Conservation (phyloP, 768 basidiomycete species). For the Boletus subcaerulescens region DNA sequence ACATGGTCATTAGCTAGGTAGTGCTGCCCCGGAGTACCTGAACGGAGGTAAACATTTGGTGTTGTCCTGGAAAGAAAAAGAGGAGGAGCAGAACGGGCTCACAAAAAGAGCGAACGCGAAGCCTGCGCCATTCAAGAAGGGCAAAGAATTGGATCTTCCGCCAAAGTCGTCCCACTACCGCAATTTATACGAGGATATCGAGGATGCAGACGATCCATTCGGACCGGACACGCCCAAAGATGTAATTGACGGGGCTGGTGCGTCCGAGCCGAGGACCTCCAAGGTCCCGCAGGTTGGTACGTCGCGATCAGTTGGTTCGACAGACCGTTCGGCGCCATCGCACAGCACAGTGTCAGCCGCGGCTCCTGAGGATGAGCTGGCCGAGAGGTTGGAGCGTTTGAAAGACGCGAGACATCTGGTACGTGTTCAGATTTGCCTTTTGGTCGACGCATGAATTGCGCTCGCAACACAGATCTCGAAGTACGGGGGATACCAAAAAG, state of each 20-base stretch:
- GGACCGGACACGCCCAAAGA: conserved; percentile 18
- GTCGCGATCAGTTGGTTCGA: conserved; percentile 2
- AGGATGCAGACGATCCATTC: conserved; percentile 22
- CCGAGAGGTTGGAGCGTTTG: conserved; percentile 12
- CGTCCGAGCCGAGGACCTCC: conserved; percentile 5
- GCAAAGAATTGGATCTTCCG: conserved; percentile 14
- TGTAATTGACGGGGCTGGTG: neutral
- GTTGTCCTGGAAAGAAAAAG: conserved; percentile 29
- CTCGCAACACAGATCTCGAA: conserved; percentile 17
- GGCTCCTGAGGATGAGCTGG: conserved; percentile 11
- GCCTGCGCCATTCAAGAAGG: conserved; percentile 16
- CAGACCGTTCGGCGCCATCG: neutral
- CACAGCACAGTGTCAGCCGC: neutral
- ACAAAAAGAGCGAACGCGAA: conserved; percentile 12
- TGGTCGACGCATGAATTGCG: neutral
- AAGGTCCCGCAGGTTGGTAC: conserved; percentile 6
- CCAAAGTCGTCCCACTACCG: neutral
- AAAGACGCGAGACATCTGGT: conserved; percentile 22
- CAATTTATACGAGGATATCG: conserved; percentile 30
- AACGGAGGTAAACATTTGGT: conserved; percentile 15
- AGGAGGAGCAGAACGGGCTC: neutral
- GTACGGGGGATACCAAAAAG: neutral
- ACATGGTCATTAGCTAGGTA: conserved; percentile 14
- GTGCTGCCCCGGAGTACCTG: conserved; percentile 22
- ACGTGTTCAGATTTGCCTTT: neutral